phyloP scores from a whole-genome alignment of 306 rosid genomes.

The Oxytropis ochrocephala region DNA sequence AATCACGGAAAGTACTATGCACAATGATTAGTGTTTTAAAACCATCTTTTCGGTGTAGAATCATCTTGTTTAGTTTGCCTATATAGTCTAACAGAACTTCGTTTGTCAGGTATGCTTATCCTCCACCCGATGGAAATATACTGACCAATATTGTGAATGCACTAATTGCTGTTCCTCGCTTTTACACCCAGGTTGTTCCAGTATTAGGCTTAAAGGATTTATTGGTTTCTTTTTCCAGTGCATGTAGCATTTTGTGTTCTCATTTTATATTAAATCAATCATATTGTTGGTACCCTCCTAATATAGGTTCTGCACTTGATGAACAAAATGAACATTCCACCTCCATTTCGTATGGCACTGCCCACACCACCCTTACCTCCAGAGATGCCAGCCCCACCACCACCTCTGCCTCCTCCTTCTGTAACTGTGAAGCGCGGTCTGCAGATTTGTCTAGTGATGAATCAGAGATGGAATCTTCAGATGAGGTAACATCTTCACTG shows the following conservation, averaged over 20 bases:
- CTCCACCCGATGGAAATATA: conserved; percentile 95
- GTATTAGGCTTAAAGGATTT: conserved; percentile 5
- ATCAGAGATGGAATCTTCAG: conserved; percentile 96
- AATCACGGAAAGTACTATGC: neutral
- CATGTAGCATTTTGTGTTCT: conserved; percentile 3
- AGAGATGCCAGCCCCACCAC: conserved; percentile 45
- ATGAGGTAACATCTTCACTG: conserved; percentile 55
- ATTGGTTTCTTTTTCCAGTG: conserved; percentile 5
- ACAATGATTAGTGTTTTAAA: neutral
- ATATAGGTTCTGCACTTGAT: conserved; percentile 86
- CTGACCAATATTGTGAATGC: conserved; percentile 90
- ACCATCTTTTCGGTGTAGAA: neutral
- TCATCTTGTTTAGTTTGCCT: conserved; percentile 20
- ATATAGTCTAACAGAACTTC: conserved; percentile 12
- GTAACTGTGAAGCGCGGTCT: conserved; percentile 28
- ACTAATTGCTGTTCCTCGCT: conserved; percentile 90
- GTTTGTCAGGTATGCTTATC: conserved; percentile 77
- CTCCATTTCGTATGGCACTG: conserved; percentile 93
- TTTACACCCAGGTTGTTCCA: conserved; percentile 76
- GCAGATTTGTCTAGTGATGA: conserved; percentile 65
- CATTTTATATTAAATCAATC: conserved; percentile 8
- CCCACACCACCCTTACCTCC: conserved; percentile 97
- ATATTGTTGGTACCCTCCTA: conserved; percentile 21
- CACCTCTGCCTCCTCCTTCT: conserved; percentile 46
- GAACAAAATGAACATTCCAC: conserved; percentile 98